Evolutionary conservation across 441 rosid genomes (phyloP).

Genomic region (Gossypium schwendimanii): DNA sequence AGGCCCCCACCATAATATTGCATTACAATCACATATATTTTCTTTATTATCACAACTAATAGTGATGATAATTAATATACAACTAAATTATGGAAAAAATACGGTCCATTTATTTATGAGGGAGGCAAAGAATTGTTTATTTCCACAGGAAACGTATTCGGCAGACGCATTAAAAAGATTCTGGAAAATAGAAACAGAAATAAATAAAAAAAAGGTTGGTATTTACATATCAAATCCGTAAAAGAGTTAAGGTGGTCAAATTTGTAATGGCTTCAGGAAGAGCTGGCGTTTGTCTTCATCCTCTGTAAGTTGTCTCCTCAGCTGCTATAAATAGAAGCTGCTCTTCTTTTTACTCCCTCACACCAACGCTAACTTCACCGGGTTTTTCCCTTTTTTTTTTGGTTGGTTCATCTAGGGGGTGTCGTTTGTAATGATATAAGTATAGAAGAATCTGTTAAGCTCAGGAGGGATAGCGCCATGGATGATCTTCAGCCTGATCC

Average conservation of each 20-base stretch:
- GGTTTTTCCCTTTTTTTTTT: background rate
- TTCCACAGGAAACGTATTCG: constrained; percentile 35
- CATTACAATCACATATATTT: background rate
- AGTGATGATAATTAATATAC: background rate
- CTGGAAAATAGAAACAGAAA: background rate
- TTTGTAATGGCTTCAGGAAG: background rate
- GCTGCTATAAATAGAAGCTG: constrained; percentile 12
- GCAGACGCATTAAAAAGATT: constrained; percentile 21
- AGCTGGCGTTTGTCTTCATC: background rate
- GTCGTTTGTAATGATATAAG: background rate
- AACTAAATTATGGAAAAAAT: background rate
- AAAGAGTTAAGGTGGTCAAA: background rate
- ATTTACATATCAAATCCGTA: background rate
- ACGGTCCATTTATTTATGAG: constrained; percentile 3
- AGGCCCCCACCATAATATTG: background rate
- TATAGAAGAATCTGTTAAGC: constrained; percentile 14
- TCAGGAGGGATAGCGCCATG: constrained; percentile 43
- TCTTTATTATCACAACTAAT: background rate
- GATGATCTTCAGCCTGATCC: constrained; percentile 1
- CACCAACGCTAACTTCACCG: constrained; percentile 1
- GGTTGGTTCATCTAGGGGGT: background rate
- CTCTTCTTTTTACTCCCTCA: constrained; percentile 19
- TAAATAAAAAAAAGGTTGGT: background rate
- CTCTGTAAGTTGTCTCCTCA: background rate
- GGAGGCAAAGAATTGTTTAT: constrained; percentile 3